Evolutionary conservation across 2,329 filamentous ascomycete species (phyloP).

Genomic region (Hymenoscyphus repandus): DNA sequence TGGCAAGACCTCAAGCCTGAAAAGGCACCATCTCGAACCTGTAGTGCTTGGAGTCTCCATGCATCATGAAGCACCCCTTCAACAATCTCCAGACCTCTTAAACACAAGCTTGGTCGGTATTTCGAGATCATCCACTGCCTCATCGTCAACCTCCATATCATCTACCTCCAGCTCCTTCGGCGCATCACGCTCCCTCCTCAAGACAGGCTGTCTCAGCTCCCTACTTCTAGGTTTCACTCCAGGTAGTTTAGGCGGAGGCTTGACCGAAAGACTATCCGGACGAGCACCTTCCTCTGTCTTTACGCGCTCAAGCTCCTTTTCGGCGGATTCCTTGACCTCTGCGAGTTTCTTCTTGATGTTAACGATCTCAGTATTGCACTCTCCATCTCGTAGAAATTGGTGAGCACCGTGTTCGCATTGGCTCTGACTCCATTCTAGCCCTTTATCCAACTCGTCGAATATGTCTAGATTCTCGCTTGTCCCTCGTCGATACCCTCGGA

Average conservation of each 20-base stretch:
- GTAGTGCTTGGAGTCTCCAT: background rate
- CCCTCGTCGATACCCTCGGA: slow-evolving; percentile 22
- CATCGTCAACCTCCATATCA: slow-evolving; percentile 26
- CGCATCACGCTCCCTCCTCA: slow-evolving; percentile 4
- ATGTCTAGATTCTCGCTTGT: slow-evolving; percentile 36
- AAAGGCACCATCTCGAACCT: background rate
- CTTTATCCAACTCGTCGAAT: slow-evolving; percentile 72
- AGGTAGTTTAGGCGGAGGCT: background rate
- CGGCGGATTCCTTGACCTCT: slow-evolving; percentile 49
- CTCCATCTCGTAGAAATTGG: slow-evolving; percentile 81
- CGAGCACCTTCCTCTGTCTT: slow-evolving; percentile 16
- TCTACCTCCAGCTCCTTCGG: slow-evolving; percentile 23
- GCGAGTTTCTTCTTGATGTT: slow-evolving; percentile 43
- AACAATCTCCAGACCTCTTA: slow-evolving; percentile 24
- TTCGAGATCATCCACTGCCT: slow-evolving; percentile 18
- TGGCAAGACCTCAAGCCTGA: too few relatives aligned
- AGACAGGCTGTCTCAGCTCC: slow-evolving; percentile 9
- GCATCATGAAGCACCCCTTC: background rate
- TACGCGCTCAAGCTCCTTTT: slow-evolving; percentile 23
- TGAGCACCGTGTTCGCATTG: slow-evolving; percentile 84
- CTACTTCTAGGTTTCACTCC: slow-evolving; percentile 1
- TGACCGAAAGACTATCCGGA: background rate
- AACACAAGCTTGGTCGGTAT: slow-evolving; percentile 23
- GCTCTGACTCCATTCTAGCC: slow-evolving; percentile 72
- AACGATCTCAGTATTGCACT: slow-evolving; percentile 71